Base-by-base conservation (phyloP, 1,284 basidiomycete genomes). In the Stereum hirsutum region DNA sequence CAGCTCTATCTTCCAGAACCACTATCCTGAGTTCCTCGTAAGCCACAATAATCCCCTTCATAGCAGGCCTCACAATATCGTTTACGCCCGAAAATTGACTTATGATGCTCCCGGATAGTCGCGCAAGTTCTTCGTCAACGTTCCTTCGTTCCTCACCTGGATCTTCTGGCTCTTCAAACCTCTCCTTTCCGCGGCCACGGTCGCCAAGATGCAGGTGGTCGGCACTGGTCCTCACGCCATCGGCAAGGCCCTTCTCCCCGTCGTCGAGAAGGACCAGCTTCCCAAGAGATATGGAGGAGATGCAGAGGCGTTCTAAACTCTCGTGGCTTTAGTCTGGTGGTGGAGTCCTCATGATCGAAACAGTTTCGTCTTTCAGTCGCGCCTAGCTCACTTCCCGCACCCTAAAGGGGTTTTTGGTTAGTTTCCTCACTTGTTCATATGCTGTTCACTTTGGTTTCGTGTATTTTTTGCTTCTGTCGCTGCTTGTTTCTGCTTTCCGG, bases 131-230 rank as follows among this genome's bases (percentile, higher is more conserved):
- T 88, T 89, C 55, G 69, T 89, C 54, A 86, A 86, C 53, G 82
- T 89, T 12, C 85, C 86, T 0, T 72, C 73, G 2, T 56, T 83
- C 46, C 66, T 87, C 51, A 73, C 76, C 27, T 89, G 84, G 84
- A 70, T 89, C 46, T 89, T 86, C 64, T 87, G 82, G 83, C 54
- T 77, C n/a, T 87, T 88, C 68, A 88, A 81, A 57, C 71, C 84
- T 0, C 56, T 89, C 49, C 58, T 89, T 10, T 74, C 86, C 2
- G 61, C 81, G 5, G 72, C 72, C 31, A 87, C 85, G 12, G 57
- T 86, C 21, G 77, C 78, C 11, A 89, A 89, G 68, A 84, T 89
- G 79, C 65, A 66, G 34, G 78, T 88, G 15, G 78, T 86, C n/a
- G 85, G 85, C 30, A 68, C 68, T 27, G 76, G 83, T 6, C 56